phyloP scores from a whole-genome alignment of 306 rosid species.

The Vigna unguiculata region DNA sequence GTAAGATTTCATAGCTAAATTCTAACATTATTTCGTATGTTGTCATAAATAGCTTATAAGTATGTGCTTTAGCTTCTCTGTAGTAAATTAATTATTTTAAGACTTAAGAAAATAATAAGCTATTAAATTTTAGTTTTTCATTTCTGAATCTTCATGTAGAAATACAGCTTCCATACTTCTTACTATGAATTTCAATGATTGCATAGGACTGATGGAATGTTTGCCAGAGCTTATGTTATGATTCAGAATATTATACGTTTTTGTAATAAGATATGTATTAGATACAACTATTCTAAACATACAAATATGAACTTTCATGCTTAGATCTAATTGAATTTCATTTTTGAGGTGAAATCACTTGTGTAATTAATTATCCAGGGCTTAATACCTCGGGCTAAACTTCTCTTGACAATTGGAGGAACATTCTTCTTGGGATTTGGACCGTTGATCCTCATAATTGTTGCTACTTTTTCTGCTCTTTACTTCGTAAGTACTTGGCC shows the following conservation, averaged over 20 bases:
- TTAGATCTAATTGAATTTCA: no score
- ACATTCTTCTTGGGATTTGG: slow-evolving; percentile 96
- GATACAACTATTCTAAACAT: background rate
- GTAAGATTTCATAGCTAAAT: background rate
- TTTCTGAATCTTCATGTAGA: background rate
- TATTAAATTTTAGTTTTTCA: slow-evolving; percentile 15
- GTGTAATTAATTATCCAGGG: slow-evolving; percentile 68
- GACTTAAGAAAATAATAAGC: slow-evolving; percentile 17
- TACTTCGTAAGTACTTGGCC: slow-evolving; percentile 68
- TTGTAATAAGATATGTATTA: background rate
- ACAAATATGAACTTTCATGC: no score
- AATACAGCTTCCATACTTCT: slow-evolving; percentile 10
- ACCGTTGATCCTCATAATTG: slow-evolving; percentile 80
- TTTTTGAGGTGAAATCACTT: slow-evolving; percentile 11
- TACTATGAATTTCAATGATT: slow-evolving; percentile 20
- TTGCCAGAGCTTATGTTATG: background rate
- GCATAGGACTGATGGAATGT: slow-evolving; percentile 9
- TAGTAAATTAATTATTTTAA: slow-evolving; percentile 24
- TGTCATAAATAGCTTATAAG: background rate
- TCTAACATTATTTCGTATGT: background rate
- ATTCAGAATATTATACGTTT: no score
- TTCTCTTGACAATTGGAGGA: slow-evolving; percentile 85
- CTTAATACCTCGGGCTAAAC: slow-evolving; percentile 88
- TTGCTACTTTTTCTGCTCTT: slow-evolving; percentile 72
- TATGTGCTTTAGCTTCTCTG: background rate